A percentile compares a stretch with the other conserved stretches of the same genome.
Evolutionary conservation across 345 rosid genomes (phyloP).

Genomic region (Camelina neglecta): DNA sequence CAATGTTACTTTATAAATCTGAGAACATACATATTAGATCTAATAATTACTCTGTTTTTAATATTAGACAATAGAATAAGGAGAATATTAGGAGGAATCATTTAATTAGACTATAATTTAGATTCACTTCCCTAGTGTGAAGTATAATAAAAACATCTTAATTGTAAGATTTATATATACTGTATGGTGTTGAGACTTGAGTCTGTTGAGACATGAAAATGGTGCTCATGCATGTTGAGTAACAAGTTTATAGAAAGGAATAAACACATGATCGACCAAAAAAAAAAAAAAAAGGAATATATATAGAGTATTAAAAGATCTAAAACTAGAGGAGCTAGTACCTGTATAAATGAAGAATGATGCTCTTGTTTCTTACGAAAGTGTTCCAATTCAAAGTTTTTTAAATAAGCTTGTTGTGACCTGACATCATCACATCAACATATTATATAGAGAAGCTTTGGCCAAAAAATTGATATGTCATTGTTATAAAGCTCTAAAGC

Average conservation of each 20-base stretch:
- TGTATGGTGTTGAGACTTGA: conserved; percentile 1
- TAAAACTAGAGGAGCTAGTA: conserved; percentile 1
- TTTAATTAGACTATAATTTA: neutral
- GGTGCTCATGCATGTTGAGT: neutral
- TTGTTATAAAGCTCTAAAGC: too few species aligned
- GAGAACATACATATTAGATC: neutral
- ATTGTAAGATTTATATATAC: neutral
- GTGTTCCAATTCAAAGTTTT: neutral
- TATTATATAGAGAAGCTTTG: too few species aligned
- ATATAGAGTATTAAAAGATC: neutral
- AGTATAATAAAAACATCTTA: neutral
- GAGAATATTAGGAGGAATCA: neutral
- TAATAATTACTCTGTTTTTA: neutral
- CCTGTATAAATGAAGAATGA: conserved; percentile 27
- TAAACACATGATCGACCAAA: neutral
- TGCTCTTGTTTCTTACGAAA: conserved; percentile 7
- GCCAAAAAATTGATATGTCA: too few species aligned
- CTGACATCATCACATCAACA: conserved; percentile 8
- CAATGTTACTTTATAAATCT: neutral
- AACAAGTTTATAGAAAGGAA: neutral
- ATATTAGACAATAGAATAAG: conserved; percentile 1
- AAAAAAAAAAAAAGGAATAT: neutral
- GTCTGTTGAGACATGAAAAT: neutral
- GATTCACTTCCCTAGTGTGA: neutral
- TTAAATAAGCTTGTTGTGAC: conserved; percentile 8